phyloP scores from a whole-genome alignment of 352 stramenopile species.

The Phytophthora fragariae region DNA sequence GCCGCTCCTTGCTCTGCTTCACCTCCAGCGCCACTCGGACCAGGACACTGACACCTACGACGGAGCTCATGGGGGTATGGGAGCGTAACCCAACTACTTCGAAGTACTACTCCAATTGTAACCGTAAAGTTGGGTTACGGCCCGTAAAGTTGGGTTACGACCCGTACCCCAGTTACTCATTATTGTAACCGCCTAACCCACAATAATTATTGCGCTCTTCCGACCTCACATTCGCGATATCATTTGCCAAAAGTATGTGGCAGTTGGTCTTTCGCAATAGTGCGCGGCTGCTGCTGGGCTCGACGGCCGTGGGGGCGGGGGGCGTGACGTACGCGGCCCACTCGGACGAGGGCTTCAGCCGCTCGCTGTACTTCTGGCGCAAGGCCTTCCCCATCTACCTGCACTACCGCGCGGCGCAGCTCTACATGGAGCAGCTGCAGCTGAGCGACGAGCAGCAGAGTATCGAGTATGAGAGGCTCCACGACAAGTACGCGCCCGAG shows the following conservation, averaged over 20 bases:
- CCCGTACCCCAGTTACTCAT: background rate
- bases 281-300: slow-evolving; percentile 63
- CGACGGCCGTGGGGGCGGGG: slow-evolving; percentile 50
- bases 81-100: background rate
- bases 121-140: background rate
- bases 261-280: slow-evolving; percentile 67
- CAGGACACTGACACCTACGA: slow-evolving; percentile 49
- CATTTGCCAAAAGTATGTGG: slow-evolving; percentile 27
- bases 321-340: slow-evolving; percentile 69
- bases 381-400: slow-evolving; percentile 90
- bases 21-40: slow-evolving; percentile 51
- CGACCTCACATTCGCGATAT: background rate
- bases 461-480: slow-evolving; percentile 74
- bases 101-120: too few relatives aligned
- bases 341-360: slow-evolving; percentile 80
- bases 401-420: slow-evolving; percentile 79
- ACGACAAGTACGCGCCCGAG: slow-evolving; percentile 77
- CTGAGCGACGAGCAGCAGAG: slow-evolving; percentile 66
- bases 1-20: slow-evolving; percentile 37
- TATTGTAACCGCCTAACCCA: too few relatives aligned
- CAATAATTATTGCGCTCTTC: background rate
- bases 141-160: background rate
- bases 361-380: slow-evolving; percentile 88
- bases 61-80: slow-evolving; percentile 29
- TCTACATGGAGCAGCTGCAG: slow-evolving; percentile 71